phyloP scores from a whole-genome alignment of 768 basidiomycete species.

The Rhodotorula kratochvilovae region DNA sequence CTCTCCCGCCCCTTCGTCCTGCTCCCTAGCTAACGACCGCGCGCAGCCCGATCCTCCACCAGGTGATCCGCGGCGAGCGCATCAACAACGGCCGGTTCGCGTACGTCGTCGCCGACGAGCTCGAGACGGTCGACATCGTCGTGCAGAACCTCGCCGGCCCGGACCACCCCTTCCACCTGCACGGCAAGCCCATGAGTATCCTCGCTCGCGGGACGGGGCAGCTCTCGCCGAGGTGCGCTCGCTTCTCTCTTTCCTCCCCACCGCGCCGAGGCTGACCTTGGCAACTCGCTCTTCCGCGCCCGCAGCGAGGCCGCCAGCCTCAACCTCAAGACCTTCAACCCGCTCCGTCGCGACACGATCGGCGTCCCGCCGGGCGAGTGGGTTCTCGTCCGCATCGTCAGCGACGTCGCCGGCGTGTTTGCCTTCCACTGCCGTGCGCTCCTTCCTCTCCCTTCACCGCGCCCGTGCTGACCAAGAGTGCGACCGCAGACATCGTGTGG shows the following conservation, averaged over 20 bases:
- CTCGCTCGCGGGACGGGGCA: not conserved
- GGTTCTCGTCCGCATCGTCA: constrained; percentile 2
- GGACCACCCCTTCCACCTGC: constrained; percentile 19
- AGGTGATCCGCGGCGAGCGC: constrained; percentile 3
- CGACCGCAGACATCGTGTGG: not conserved
- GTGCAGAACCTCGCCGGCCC: constrained; percentile 3
- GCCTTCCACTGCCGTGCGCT: constrained; percentile 7
- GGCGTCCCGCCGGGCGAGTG: not conserved
- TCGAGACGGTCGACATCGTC: not conserved
- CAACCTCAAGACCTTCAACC: constrained; percentile 3
- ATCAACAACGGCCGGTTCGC: not conserved
- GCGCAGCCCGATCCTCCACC: constrained; percentile 8
- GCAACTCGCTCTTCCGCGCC: too few relatives aligned
- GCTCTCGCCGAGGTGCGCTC: not conserved
- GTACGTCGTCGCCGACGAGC: not conserved
- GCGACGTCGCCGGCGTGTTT: constrained; percentile 4
- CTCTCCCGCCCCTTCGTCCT: not conserved
- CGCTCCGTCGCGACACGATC: constrained; percentile 19
- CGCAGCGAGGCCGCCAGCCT: not conserved
- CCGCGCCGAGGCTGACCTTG: too few relatives aligned
- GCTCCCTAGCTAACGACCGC: not conserved
- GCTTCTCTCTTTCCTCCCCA: too few relatives aligned
- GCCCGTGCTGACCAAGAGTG: not conserved
- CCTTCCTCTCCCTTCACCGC: not conserved
- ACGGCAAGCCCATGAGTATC: not conserved